phyloP scores from a whole-genome alignment of 1,284 basidiomycete species.

The Sphaerobolus stellatus region DNA sequence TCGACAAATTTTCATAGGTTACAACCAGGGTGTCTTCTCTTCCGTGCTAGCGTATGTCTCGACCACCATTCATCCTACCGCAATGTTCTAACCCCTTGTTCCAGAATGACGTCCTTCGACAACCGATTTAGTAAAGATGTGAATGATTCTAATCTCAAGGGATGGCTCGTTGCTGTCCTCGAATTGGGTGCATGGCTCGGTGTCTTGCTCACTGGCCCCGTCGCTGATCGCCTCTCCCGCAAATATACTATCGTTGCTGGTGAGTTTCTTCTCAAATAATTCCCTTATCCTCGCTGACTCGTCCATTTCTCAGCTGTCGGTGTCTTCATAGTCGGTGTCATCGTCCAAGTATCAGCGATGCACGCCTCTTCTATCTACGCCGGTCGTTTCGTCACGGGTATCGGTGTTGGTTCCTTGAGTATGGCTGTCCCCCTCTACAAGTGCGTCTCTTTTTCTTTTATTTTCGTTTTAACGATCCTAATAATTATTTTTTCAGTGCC shows the following conservation, averaged over 20 bases:
- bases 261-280: constrained; percentile 26
- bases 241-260: constrained; percentile 70
- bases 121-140: constrained; percentile 56
- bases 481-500: constrained; percentile 32
- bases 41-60: constrained; percentile 54
- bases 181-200: constrained; percentile 74
- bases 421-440: constrained; percentile 80
- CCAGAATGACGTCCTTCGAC: constrained; percentile 57
- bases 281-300: constrained; percentile 4
- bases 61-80: constrained; percentile 1
- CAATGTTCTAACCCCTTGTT: constrained; percentile 3
- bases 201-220: constrained; percentile 63
- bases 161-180: constrained; percentile 68
- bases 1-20: constrained; percentile 39
- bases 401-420: constrained; percentile 73
- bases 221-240: constrained; percentile 70
- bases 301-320: constrained; percentile 47
- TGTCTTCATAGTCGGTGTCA: constrained; percentile 67
- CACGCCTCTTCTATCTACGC: constrained; percentile 59
- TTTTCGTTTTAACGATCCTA: background rate
- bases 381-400: constrained; percentile 74
- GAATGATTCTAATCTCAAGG: constrained; percentile 50
- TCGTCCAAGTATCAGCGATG: constrained; percentile 62
- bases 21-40: constrained; percentile 77
- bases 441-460: constrained; percentile 32